Conservation (phyloP, 345 rosid species). For the Salix purpurea region DNA sequence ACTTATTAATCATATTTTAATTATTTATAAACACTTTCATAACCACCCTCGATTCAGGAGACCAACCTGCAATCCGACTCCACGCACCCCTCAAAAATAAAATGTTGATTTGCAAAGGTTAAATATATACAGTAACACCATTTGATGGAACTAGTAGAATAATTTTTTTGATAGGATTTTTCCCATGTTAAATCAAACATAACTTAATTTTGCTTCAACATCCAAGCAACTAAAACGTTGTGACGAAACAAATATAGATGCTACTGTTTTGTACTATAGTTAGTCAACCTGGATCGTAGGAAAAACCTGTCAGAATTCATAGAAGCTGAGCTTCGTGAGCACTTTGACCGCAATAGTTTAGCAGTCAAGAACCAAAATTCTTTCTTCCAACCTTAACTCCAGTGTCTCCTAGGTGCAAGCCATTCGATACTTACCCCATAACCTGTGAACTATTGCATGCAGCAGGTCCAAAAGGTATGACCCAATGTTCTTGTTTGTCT, state of each 20-base stretch:
- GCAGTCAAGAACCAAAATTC: neutral
- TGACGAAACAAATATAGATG: neutral
- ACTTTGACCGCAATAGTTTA: neutral
- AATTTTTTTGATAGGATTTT: neutral
- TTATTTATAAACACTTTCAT: too few species aligned
- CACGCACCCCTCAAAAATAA: too few species aligned
- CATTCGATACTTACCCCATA: constrained; percentile 65
- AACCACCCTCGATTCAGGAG: too few species aligned
- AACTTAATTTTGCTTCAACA: neutral
- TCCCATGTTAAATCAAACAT: neutral
- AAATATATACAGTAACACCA: neutral
- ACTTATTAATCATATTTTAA: too few species aligned
- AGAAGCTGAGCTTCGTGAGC: neutral
- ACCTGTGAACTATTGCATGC: constrained; percentile 64
- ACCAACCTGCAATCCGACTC: too few species aligned
- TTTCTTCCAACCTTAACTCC: neutral
- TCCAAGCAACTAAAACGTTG: neutral
- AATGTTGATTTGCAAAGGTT: neutral
- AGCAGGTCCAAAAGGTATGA: constrained; percentile 50
- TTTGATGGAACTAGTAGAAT: neutral
- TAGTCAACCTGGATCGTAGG: neutral
- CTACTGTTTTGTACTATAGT: neutral
- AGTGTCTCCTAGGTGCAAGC: constrained; percentile 47
- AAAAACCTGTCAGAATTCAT: neutral
- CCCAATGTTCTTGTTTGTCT: neutral